Percentiles rank a stretch among this genome's conserved stretches.
phyloP scores from a whole-genome alignment of 2,329 filamentous ascomycete genomes.

The Aspergillus tubingensis region DNA sequence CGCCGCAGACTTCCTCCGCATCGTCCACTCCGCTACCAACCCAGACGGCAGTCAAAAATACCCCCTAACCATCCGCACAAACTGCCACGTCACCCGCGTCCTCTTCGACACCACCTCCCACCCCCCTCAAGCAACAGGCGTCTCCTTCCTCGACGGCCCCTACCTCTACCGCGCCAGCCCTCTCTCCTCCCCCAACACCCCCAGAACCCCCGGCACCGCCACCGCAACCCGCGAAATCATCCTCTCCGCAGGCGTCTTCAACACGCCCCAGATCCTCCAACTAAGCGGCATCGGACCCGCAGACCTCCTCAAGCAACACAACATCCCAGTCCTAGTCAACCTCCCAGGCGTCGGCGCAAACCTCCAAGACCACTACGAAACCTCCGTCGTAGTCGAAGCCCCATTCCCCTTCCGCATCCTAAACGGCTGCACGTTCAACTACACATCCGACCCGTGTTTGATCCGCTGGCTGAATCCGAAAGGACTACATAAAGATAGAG shows the following conservation, averaged over 20 bases:
- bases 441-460: slow-evolving; percentile 45
- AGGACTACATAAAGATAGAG: slow-evolving; percentile 27
- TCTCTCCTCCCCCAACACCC: slow-evolving; percentile 20
- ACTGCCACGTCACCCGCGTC: slow-evolving; percentile 51
- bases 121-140: slow-evolving; percentile 49
- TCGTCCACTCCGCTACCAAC: slow-evolving; percentile 29
- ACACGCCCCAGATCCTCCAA: slow-evolving; percentile 66
- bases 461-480: slow-evolving; percentile 44
- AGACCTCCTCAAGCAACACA: slow-evolving; percentile 53
- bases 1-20: slow-evolving; percentile 46
- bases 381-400: slow-evolving; percentile 23
- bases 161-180: slow-evolving; percentile 52
- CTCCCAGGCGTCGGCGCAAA: slow-evolving; percentile 66
- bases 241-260: slow-evolving; percentile 58
- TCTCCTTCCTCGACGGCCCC: slow-evolving; percentile 53
- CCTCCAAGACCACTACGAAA: slow-evolving; percentile 58
- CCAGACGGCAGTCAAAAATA: slow-evolving; percentile 44
- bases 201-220: slow-evolving; percentile 36
- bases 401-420: slow-evolving; percentile 47
- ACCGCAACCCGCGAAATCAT: slow-evolving; percentile 50
- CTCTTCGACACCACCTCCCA: slow-evolving; percentile 42
- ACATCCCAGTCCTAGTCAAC: slow-evolving; percentile 58
- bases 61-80: slow-evolving; percentile 57
- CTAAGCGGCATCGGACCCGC: slow-evolving; percentile 64
- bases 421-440: slow-evolving; percentile 35